Evolutionary conservation across 148 eudicot species (phyloP), one percentile per base, ranked within the genome.

Genomic region (Vaccinium corymbosum): DNA sequence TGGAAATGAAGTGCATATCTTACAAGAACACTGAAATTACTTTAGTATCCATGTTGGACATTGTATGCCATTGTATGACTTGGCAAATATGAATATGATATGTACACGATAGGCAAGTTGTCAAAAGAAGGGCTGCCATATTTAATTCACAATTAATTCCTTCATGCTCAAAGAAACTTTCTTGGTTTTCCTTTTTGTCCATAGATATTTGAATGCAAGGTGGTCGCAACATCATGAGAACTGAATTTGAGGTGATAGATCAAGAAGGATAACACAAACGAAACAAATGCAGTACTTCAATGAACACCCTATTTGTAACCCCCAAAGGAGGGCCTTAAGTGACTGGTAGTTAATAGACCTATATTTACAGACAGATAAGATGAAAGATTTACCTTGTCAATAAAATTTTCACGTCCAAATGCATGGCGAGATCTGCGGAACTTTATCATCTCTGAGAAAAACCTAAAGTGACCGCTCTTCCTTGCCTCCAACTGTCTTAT

Each of bases 371-470:
- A 19, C 35, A 48, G 59, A 72, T 32, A 81, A 81, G 79, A 78
- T 66, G 68, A 29, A 83, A 86, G 16, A 32, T 57, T 79, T 79
- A 79, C 99, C 95, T 89, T 89, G 87, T 87, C 88, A 79, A 97
- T 88, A 86, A 97, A 97, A 71, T 80, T 80, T 84, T 93, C 98
- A 59, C 80, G 93, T 82, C 90, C 86, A 87, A 97, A 93, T 62
- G 90, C 89, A 76, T 87, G 78, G 61, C 81, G 93, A 9, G 85
- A 72, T 81, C 55, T 85, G 66, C 98, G 95, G 68, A 92, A 97
- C 89, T 93, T 92, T 79, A 97, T 91, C 89, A 89, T 86, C 89
- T 93, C 93, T 17, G 98, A 89, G 90, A 97, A 97, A 81, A 97
- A 97, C 89, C 95, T 89, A 86, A 97, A 94, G 85, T 89, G 94